Conservation (phyloP, 2,329 filamentous ascomycete species). For the Fusarium liriodendri region DNA sequence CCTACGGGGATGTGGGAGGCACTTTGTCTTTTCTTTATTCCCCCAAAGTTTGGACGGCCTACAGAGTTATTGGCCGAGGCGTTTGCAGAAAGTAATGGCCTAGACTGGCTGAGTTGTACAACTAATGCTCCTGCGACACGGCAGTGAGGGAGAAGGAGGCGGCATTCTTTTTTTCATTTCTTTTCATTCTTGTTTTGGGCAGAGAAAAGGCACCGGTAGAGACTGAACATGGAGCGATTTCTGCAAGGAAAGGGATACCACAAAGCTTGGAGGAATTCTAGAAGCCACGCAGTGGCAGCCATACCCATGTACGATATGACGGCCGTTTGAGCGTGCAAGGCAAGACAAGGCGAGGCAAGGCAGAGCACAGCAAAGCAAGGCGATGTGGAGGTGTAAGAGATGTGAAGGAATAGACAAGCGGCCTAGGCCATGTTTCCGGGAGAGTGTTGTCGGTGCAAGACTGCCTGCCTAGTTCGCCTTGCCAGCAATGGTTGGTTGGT, state of each 20-base stretch:
- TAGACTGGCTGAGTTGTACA: constrained; percentile 37
- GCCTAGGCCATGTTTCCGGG: constrained; percentile 18
- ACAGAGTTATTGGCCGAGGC: constrained; percentile 34
- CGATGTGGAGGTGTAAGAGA: constrained; percentile 15
- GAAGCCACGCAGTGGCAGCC: constrained; percentile 8
- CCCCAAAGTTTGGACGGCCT: constrained; percentile 33
- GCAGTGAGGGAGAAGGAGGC: constrained; percentile 38
- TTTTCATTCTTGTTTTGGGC: neutral
- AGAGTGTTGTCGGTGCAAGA: neutral
- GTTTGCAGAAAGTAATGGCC: constrained; percentile 39
- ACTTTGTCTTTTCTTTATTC: constrained; percentile 32
- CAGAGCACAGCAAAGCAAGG: neutral
- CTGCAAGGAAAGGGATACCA: constrained; percentile 17
- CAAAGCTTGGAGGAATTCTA: constrained; percentile 15
- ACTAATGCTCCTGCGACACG: constrained; percentile 42
- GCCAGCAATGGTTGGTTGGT: neutral
- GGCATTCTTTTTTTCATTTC: neutral
- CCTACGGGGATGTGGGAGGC: constrained; percentile 34
- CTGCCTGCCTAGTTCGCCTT: neutral
- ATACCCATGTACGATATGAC: constrained; percentile 28
- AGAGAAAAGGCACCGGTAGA: constrained; percentile 24
- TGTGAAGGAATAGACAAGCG: constrained; percentile 27
- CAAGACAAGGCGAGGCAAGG: neutral
- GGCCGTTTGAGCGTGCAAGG: constrained; percentile 14
- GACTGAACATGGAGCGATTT: constrained; percentile 19